These are phyloP conservation scores for Thelonectria rubi DNA, from an alignment of 2,329 filamentous ascomycete species.

Conservation along the genomic window DNA sequence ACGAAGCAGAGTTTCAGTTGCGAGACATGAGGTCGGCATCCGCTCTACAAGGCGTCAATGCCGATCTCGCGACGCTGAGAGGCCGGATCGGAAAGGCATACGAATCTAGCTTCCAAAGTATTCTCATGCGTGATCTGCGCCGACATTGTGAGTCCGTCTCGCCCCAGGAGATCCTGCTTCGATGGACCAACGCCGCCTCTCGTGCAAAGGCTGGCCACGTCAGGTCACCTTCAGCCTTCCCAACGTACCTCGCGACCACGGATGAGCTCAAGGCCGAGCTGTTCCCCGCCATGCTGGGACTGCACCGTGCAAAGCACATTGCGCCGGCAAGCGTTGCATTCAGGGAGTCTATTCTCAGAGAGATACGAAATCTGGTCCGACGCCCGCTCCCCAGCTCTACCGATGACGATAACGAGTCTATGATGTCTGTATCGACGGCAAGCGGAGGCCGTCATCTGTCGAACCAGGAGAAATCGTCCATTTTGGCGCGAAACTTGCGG, in stretches of 20 bases:
- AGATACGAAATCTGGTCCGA: constrained; percentile 86
- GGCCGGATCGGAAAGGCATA: constrained; percentile 87
- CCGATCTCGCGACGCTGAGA: constrained; percentile 79
- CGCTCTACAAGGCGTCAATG: constrained; percentile 81
- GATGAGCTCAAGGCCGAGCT: constrained; percentile 76
- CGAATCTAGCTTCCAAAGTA: constrained; percentile 80
- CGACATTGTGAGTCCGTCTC: constrained; percentile 81
- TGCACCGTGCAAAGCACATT: constrained; percentile 84
- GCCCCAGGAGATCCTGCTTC: constrained; percentile 75
- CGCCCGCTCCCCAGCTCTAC: constrained; percentile 89
- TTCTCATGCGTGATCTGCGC: constrained; percentile 81
- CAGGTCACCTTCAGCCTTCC: constrained; percentile 74
- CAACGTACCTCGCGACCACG: constrained; percentile 80
- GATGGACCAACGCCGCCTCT: constrained; percentile 83
- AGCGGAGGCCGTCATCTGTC: constrained; percentile 73
- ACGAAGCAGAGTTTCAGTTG: constrained; percentile 49
- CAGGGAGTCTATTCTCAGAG: constrained; percentile 82
- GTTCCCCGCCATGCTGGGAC: constrained; percentile 74
- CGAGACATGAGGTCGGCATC: constrained; percentile 80
- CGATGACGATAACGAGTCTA: constrained; percentile 92
- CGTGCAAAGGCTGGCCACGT: constrained; percentile 74
- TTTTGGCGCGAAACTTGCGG: constrained; percentile 86
- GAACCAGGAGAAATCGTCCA: constrained; percentile 89
- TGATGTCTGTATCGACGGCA: constrained; percentile 84
- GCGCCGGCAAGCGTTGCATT: constrained; percentile 84